Base-by-base conservation (phyloP, 2,329 filamentous ascomycete genomes). In the Nigrospora osmanthi region DNA sequence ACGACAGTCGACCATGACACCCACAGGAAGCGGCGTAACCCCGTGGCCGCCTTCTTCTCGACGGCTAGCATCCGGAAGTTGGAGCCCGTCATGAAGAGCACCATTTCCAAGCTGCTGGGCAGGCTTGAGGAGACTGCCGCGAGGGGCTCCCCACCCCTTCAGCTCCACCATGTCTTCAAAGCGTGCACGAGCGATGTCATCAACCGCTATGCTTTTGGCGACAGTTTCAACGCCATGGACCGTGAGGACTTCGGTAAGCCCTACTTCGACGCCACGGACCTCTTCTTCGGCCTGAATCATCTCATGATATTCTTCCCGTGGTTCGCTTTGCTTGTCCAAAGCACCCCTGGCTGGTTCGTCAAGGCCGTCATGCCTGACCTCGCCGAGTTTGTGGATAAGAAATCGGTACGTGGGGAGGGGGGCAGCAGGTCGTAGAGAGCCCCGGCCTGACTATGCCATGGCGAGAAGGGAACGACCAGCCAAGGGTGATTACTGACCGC, bases 21-120 rank as follows among this genome's bases (percentile, higher is more conserved):
- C 7, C 71, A 73, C 48, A 64, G 66, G 2, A 54, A 60, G 15
- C 64, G 70, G 3, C 64, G 70, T 13, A 58, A 49, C 4, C 57
- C 66, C 2, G 47, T 74, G 40, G 68, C 62, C 44, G 60, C 58
- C 0, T 72, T 69, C 55, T 75, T 73, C 50, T 70, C 69, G 2
- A 62, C 58, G 33, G 55, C 56, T 11, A 61, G 63, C 9, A 60
- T 72, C 16, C 47, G 53, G 6, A 52, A 52, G 2, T 52, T 71
- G 3, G 59, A 65, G 51, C 65, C 50, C 48, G 61, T 62, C 39
- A 62, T 73, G 12, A 49, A 60, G 9, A 49, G 56, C 2, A 63
- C 54, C 17, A 47, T 61, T 2, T 50, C 60, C 11, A 58, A 57
- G 43, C 48, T 67, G 13, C 58, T 49, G 16, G 38, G n/a, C n/a